Percentiles rank a stretch among this genome's conserved stretches.
Conservation (phyloP, 306 rosid genomes). For the Ceratonia siliqua region DNA sequence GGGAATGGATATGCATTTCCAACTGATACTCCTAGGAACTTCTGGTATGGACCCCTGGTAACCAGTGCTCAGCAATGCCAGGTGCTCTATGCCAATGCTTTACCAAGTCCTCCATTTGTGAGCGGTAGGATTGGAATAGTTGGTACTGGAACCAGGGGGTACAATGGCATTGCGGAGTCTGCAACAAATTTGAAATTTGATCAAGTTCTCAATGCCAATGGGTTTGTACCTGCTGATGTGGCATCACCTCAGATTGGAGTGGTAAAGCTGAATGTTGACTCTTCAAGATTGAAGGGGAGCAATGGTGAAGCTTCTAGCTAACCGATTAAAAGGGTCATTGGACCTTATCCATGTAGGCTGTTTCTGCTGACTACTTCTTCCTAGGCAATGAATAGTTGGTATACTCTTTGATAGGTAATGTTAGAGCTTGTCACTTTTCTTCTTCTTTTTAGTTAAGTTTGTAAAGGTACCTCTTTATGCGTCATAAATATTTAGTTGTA, state of each 20-base stretch:
- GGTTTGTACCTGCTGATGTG: conserved; percentile 35
- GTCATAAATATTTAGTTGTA: conserved; percentile 40
- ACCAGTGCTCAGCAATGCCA: conserved; percentile 42
- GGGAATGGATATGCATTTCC: conserved; percentile 54
- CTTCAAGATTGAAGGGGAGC: conserved; percentile 42
- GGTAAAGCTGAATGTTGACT: conserved; percentile 36
- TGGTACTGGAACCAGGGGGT: conserved; percentile 36
- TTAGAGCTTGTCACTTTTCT: conserved; percentile 33
- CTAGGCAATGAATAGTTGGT: conserved; percentile 39
- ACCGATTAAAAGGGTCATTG: conserved; percentile 26
- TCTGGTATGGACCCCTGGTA: conserved; percentile 51
- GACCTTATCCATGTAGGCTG: conserved; percentile 39
- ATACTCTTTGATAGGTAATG: conserved; percentile 48
- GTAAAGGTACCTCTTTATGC: conserved; percentile 34
- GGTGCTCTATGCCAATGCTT: conserved; percentile 44
- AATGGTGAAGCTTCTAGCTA: conserved; percentile 41
- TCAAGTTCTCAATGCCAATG: conserved; percentile 38
- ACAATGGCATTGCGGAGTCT: conserved; percentile 39
- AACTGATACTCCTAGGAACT: conserved; percentile 40
- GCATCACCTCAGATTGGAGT: conserved; percentile 36
- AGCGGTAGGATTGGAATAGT: conserved; percentile 43
- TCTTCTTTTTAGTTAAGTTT: conserved; percentile 23
- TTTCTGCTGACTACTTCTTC: conserved; percentile 43
- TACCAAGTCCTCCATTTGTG: conserved; percentile 35
- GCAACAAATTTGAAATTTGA: conserved; percentile 39